These are phyloP conservation scores for Saturnispora kantuleensis DNA, from an alignment of 805 yeast genomes.

Conservation along the genomic window DNA sequence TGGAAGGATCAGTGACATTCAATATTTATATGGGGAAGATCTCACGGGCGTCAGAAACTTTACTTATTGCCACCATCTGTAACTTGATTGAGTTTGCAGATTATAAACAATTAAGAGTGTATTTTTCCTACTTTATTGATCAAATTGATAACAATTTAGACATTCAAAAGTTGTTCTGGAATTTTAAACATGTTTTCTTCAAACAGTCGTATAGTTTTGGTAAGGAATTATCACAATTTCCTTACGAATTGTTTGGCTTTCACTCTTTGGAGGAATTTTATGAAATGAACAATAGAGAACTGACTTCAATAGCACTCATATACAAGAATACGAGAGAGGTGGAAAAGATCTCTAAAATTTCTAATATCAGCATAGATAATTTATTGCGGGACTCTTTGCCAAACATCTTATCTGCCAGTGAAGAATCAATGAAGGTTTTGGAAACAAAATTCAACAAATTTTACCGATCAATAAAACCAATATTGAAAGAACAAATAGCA, in stretches of 20 bases:
- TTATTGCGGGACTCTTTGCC: constrained; percentile 21
- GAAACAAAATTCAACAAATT: constrained; percentile 10
- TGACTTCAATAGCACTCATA: constrained; percentile 31
- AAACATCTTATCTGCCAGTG: constrained; percentile 30
- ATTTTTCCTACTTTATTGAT: constrained; percentile 23
- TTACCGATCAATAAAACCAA: constrained; percentile 4
- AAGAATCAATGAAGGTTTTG: constrained; percentile 18
- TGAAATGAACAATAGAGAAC: constrained; percentile 25
- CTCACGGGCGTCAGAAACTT: constrained; percentile 24
- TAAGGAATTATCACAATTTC: constrained; percentile 28
- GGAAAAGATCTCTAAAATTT: constrained; percentile 12
- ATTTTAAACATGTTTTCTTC: constrained; percentile 28
- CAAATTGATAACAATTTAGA: constrained; percentile 15
- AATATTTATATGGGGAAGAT: constrained; percentile 27
- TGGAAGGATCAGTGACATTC: constrained; percentile 32
- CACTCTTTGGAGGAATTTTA: constrained; percentile 24
- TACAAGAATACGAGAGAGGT: constrained; percentile 16
- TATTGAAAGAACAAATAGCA: constrained; percentile 19
- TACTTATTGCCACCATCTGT: constrained; percentile 29
- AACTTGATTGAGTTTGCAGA: constrained; percentile 34
- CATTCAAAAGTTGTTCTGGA: constrained; percentile 22
- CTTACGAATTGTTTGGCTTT: constrained; percentile 33
- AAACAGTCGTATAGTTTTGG: constrained; percentile 35
- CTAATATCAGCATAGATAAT: constrained; percentile 1
- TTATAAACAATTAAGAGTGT: constrained; percentile 24